Percentiles rank a stretch among this genome's conserved stretches.
These are phyloP conservation scores for Mycena venus DNA, from an alignment of 768 basidiomycete genomes.

Conservation along the genomic window DNA sequence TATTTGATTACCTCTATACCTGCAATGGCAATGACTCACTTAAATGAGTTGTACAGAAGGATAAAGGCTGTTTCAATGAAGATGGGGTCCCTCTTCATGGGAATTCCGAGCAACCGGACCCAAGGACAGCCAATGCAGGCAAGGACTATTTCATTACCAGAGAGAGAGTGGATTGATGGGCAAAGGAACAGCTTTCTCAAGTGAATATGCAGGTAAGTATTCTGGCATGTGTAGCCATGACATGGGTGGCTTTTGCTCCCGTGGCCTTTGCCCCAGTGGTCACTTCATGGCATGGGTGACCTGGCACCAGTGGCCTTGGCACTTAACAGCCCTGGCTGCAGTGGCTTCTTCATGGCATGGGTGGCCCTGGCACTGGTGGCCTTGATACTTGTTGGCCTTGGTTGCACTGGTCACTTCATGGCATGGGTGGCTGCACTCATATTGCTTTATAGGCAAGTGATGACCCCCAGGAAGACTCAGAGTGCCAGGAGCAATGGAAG, in stretches of 20 bases:
- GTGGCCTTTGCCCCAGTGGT: too few species aligned
- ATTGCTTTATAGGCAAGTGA: neutral
- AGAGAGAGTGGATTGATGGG: conserved; percentile 7
- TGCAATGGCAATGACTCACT: conserved; percentile 51
- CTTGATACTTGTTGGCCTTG: too few species aligned
- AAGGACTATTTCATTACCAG: neutral
- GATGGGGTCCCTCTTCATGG: conserved; percentile 34
- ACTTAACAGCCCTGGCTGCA: too few species aligned
- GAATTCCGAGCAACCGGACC: conserved; percentile 40
- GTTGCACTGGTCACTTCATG: too few species aligned
- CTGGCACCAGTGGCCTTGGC: too few species aligned
- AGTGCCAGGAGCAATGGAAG: conserved; percentile 26
- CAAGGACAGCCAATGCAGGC: neutral
- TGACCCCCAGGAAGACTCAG: conserved; percentile 44
- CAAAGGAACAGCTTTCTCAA: conserved; percentile 3
- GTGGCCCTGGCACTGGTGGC: too few species aligned
- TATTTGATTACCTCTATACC: conserved; percentile 38
- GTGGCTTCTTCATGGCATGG: too few species aligned
- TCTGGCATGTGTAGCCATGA: too few species aligned
- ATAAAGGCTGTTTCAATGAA: conserved; percentile 27
- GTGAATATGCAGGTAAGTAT: neutral
- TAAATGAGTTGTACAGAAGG: conserved; percentile 40
- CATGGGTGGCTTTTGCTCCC: too few species aligned
- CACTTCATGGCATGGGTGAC: too few species aligned
- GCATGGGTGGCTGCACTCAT: too few species aligned